A percentile compares a stretch with the other conserved stretches of the same genome.
Evolutionary conservation across 1,284 basidiomycete genomes (phyloP).

Genomic region (Fomitopsis pinicola): DNA sequence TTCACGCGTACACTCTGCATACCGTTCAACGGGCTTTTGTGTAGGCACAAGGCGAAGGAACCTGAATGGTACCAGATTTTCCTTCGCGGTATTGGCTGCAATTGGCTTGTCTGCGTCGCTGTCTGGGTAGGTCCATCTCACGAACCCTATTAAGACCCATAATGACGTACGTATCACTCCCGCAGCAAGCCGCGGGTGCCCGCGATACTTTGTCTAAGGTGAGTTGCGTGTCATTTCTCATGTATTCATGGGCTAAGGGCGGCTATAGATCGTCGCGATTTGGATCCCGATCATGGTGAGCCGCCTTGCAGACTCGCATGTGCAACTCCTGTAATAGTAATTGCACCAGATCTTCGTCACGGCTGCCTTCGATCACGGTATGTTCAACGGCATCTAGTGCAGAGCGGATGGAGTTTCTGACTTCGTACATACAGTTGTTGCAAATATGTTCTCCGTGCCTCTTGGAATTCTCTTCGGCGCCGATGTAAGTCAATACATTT

Average conservation of each 20-base stretch:
- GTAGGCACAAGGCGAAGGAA: constrained; percentile 56
- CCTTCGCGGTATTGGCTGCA: constrained; percentile 73
- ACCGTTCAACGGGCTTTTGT: neutral
- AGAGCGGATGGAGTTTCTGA: neutral
- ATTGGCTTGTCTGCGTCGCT: constrained; percentile 76
- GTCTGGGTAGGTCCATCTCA: constrained; percentile 50
- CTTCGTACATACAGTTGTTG: constrained; percentile 40
- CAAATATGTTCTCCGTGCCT: constrained; percentile 75
- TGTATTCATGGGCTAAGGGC: neutral
- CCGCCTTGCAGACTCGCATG: neutral
- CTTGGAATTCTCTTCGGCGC: constrained; percentile 72
- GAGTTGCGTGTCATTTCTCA: neutral
- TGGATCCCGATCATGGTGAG: constrained; percentile 76
- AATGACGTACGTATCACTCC: neutral
- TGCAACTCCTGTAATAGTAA: neutral
- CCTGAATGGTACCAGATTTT: constrained; percentile 75
- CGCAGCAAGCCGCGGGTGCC: constrained; percentile 69
- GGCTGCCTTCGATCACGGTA: constrained; percentile 71
- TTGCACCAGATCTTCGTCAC: constrained; percentile 59
- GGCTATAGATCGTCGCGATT: constrained; percentile 50
- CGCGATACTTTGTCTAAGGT: constrained; percentile 72
- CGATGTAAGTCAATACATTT: constrained; percentile 36
- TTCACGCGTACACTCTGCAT: neutral
- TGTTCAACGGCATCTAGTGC: constrained; percentile 10
- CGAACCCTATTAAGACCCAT: neutral